phyloP scores from a whole-genome alignment of 768 basidiomycete species.

The Gloeophyllum trabeum region DNA sequence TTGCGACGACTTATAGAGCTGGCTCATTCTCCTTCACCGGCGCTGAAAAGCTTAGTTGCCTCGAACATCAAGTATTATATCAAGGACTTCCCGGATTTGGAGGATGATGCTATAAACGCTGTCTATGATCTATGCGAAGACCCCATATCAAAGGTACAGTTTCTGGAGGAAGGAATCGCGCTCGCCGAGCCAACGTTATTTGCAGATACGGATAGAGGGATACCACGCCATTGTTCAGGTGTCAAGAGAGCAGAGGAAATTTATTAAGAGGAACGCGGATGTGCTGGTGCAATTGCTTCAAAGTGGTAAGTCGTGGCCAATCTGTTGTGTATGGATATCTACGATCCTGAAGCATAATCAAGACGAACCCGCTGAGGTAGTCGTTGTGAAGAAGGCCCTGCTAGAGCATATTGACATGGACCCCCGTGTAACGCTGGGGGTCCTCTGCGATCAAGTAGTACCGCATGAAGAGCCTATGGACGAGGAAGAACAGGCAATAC shows the following conservation, averaged over 20 bases:
- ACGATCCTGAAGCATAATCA: slow-evolving; percentile 1
- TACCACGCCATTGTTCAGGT: slow-evolving; percentile 48
- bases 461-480: slow-evolving; percentile 38
- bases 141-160: slow-evolving; percentile 36
- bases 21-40: slow-evolving; percentile 32
- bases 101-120: slow-evolving; percentile 68
- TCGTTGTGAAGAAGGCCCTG: slow-evolving; percentile 47
- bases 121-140: slow-evolving; percentile 74
- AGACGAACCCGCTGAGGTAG: slow-evolving; percentile 62
- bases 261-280: slow-evolving; percentile 63
- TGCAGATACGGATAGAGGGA: slow-evolving; percentile 58
- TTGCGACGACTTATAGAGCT: slow-evolving; percentile 43
- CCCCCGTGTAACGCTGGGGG: slow-evolving; percentile 45
- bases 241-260: slow-evolving; percentile 36
- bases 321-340: slow-evolving; percentile 1
- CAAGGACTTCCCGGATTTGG: slow-evolving; percentile 58
- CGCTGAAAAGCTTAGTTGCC: slow-evolving; percentile 47
- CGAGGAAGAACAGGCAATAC: slow-evolving; percentile 45
- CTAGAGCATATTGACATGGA: slow-evolving; percentile 56
- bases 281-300: slow-evolving; percentile 68
- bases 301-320: slow-evolving; percentile 38
- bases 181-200: too few species aligned
- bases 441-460: slow-evolving; percentile 58
- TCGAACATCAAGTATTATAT: slow-evolving; percentile 46
- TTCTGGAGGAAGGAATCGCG: too few species aligned